phyloP scores from a whole-genome alignment of 768 basidiomycete species.

The Boletellus ananas region DNA sequence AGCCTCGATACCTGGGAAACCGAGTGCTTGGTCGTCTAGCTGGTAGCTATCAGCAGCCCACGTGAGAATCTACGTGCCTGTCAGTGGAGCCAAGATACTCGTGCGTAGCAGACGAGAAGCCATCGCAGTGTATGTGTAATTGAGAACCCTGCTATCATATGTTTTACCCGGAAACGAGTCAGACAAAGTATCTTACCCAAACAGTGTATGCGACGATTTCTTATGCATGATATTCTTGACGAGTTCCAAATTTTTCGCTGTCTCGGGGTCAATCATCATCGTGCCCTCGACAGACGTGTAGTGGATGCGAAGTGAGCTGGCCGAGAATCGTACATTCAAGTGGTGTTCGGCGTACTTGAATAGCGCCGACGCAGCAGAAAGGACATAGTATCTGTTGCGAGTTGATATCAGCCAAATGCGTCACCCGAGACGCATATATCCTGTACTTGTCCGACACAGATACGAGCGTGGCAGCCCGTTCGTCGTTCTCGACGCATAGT shows the following conservation, averaged over 20 bases:
- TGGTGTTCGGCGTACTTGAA: constrained; percentile 80
- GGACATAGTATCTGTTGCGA: constrained; percentile 71
- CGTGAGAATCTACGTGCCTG: constrained; percentile 40
- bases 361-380: constrained; percentile 80
- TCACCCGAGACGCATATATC: constrained; percentile 32
- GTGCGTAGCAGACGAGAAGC: constrained; percentile 74
- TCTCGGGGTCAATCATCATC: constrained; percentile 92
- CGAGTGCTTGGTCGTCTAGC: not conserved
- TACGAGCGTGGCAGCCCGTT: constrained; percentile 74
- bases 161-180: not conserved
- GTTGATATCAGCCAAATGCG: constrained; percentile 5
- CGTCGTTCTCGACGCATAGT: constrained; percentile 76
- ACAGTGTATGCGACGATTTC: constrained; percentile 71
- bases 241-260: constrained; percentile 84
- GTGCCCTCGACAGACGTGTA: constrained; percentile 84
- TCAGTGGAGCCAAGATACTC: constrained; percentile 79
- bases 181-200: constrained; percentile 49
- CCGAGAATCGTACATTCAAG: constrained; percentile 67
- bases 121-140: constrained; percentile 90
- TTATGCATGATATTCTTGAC: constrained; percentile 68
- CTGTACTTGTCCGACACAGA: constrained; percentile 74
- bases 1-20: constrained; percentile 34
- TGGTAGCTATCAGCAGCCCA: not conserved
- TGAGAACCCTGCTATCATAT: constrained; percentile 48
- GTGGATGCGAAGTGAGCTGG: constrained; percentile 65